Base-by-base conservation (phyloP, 441 rosid species). In the Raphanus hybrid region DNA sequence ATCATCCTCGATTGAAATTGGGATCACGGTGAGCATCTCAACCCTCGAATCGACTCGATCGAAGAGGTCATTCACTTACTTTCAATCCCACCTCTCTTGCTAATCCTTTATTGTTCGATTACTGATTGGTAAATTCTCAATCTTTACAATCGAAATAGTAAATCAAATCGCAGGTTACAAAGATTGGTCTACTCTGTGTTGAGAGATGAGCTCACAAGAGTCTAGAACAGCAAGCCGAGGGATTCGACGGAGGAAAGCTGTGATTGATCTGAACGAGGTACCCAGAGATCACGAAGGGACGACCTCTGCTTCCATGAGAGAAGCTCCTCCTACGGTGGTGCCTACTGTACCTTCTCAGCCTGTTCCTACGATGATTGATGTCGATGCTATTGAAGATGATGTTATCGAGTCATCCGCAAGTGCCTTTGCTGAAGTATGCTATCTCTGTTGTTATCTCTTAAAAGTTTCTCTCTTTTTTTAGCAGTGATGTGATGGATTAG, bases 321-420 rank as follows among this genome's bases (percentile, higher is more conserved):
- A 68, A 63, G n/a, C 69, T 68, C 83, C 58, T 67, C 34, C 34
- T 29, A 82, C 32, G 52, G 76, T 71, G 52, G 52, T 43, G 52
- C 75, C 70, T 80, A 64, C 78, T 10, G 68, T 78, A 12, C 81
- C 75, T n/a, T 3, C 67, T 68, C 73, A 32, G 18, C 27, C 65
- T 52, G 64, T 8, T 5, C 87, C 84, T 60, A 64, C 88, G 9
- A 69, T 87, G 14, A 91, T 95, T 76, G 97, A 93, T 84, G 91
- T 96, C 32, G 99, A 96, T 81, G 97, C 91, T 62, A 52, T 93
- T 60, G 99, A 95, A 71, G 99, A 95, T 69, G 98, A 90, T 69
- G 97, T 93, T 71, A 61, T 93, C 23, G 87, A 88, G 82, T 88
- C 96, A 37, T 91, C 98, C n/a, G 90, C 98, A 7, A 86, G 86